Percentiles rank a stretch among this genome's conserved stretches.
Evolutionary conservation across 441 rosid genomes (phyloP).

Genomic region (Biscutella laevigata): DNA sequence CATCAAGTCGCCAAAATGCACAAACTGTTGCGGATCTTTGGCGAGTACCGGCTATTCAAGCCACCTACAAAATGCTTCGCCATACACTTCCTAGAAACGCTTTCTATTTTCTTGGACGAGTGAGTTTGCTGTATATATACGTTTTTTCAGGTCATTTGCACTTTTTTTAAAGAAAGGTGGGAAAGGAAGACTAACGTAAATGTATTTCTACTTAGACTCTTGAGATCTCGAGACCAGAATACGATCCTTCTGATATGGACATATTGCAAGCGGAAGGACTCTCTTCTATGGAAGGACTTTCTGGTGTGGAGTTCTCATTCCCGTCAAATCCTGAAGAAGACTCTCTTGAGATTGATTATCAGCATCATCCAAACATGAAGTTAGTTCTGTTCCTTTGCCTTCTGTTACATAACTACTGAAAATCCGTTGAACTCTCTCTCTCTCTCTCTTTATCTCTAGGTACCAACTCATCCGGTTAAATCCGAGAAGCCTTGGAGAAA

Average conservation of each 20-base stretch:
- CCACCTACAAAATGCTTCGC: conserved; percentile 47
- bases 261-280: conserved; percentile 58
- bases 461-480: conserved; percentile 54
- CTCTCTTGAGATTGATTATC: conserved; percentile 27
- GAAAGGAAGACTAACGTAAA: conserved; percentile 1
- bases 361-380: conserved; percentile 41
- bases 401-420: not conserved
- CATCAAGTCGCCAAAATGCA: conserved; percentile 45
- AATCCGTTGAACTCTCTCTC: not conserved
- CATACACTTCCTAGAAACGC: conserved; percentile 53
- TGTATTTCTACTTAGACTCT: conserved; percentile 35
- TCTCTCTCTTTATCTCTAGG: conserved; percentile 29
- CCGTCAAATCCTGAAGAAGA: conserved; percentile 27
- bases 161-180: not conserved
- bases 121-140: conserved; percentile 20
- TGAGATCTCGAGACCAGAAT: conserved; percentile 47
- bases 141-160: not conserved
- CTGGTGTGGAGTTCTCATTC: conserved; percentile 52
- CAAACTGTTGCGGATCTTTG: conserved; percentile 45
- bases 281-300: conserved; percentile 45
- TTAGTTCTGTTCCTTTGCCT: conserved; percentile 23
- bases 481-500: conserved; percentile 47
- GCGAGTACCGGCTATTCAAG: conserved; percentile 53
- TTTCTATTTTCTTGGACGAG: conserved; percentile 59
- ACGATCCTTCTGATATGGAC: conserved; percentile 54